Evolutionary conservation across 2,329 filamentous ascomycete genomes (phyloP), one percentile per base, ranked within the genome.

Genomic region (Zymoseptoria crescenta): DNA sequence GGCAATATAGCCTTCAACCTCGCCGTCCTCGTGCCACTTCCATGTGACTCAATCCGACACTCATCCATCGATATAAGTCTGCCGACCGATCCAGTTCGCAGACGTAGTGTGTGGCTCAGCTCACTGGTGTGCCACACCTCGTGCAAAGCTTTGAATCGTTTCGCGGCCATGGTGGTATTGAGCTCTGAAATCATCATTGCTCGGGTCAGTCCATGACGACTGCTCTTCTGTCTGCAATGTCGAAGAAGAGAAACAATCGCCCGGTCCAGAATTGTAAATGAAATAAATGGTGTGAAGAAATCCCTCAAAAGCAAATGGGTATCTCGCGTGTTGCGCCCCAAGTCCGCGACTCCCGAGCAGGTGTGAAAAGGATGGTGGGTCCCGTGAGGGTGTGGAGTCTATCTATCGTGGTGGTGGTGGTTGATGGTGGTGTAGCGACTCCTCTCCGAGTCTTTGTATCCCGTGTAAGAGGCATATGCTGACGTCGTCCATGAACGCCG

Each of bases 381-480:
- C 64, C 64, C 56, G 63, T 62, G 61, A 59, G 65, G 60, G 64
- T 58, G 49, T 62, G 62, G 57, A 62, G 53, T 65, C 64, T 65
- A 64, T 62, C 53, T 54, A 55, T 57, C 60, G 58, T 56, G 52
- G 61, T 63, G 56, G 53, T 59, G 56, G 49, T 54, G 59, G 58
- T 61, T 58, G 59, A 56, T 49, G 49, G 54, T 57, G 49, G 41
- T 53, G 53, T 58, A 45, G 35, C 35, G 35, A 45, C 13, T 45
- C 35, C 13, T n/a, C 35, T 45, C 13, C 35, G 4, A 7, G 35
- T 45, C 35, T 45, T 45, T 45, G 35, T 45, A 45, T 45, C 16
- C 35, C 35, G 35, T 45, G 29, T 30, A 16, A 16, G 24, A 24
- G 51, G 30, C 30, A 57, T 51, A 63, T 59, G 59, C 55, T 61